A percentile compares a stretch with the other conserved stretches of the same genome.
phyloP scores from a whole-genome alignment of 345 rosid genomes.

The Arabidopsis thaliana region TAIR10.1 NC_003074.8:6423001-6423500 shows the following conservation, averaged over 20 bases:
- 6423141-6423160: constrained; percentile 24
- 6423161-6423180: constrained; percentile 27
- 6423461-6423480: constrained; percentile 43
- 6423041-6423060: not conserved
- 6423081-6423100: constrained; percentile 21
- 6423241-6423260: constrained; percentile 86
- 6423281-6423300: not conserved
- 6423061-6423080: constrained; percentile 3
- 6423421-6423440: constrained; percentile 46
- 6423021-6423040: constrained; percentile 5
- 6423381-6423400: constrained; percentile 6
- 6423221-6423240: constrained; percentile 46
- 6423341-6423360: constrained; percentile 8
- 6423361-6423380: constrained; percentile 1
- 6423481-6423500: constrained; percentile 29
- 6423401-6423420: not conserved
- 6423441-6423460: constrained; percentile 60
- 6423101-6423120: constrained; percentile 46
- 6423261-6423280: constrained; percentile 42
- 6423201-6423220: constrained; percentile 49
- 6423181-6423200: constrained; percentile 25
- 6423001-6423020: not conserved
- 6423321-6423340: not conserved
- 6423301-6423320: not conserved
- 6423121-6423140: constrained; percentile 10